phyloP scores from a whole-genome alignment of 305 asterid genomes.

The Rubia peregrina region DNA sequence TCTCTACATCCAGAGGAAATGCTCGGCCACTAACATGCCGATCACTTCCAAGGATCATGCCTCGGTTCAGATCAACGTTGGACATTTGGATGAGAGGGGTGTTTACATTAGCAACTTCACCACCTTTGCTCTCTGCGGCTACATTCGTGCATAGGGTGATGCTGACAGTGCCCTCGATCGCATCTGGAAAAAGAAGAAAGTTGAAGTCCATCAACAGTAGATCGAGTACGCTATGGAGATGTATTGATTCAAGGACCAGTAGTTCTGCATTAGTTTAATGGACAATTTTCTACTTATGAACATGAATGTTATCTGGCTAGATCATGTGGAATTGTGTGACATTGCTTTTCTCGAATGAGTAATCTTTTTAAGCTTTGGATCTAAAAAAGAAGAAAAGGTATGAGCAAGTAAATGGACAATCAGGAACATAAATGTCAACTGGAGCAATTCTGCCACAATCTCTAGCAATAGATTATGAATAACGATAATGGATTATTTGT shows the following conservation, averaged over 20 bases:
- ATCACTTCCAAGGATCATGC: conserved; percentile 45
- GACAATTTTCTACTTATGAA: not conserved
- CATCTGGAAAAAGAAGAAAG: conserved; percentile 41
- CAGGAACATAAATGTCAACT: no score
- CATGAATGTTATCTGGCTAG: not conserved
- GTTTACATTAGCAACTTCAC: conserved; percentile 23
- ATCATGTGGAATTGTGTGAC: not conserved
- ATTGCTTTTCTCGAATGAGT: not conserved
- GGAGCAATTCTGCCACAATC: no score
- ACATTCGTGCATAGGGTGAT: conserved; percentile 40
- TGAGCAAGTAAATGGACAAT: no score
- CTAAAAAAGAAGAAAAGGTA: no score
- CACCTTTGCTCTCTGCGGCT: conserved; percentile 39
- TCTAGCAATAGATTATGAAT: no score
- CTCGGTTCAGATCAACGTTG: conserved; percentile 36
- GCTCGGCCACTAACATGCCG: conserved; percentile 37
- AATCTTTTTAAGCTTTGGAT: not conserved
- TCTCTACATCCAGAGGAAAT: conserved; percentile 76
- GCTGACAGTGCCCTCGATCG: conserved; percentile 37
- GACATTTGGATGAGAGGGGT: conserved; percentile 37
- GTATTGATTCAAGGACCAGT: not conserved
- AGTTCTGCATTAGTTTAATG: not conserved
- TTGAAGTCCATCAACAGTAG: conserved; percentile 27
- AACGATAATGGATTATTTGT: no score
- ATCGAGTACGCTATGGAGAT: not conserved